Evolutionary conservation across 1,284 basidiomycete genomes (phyloP).

Genomic region (Puccinia polysora): DNA sequence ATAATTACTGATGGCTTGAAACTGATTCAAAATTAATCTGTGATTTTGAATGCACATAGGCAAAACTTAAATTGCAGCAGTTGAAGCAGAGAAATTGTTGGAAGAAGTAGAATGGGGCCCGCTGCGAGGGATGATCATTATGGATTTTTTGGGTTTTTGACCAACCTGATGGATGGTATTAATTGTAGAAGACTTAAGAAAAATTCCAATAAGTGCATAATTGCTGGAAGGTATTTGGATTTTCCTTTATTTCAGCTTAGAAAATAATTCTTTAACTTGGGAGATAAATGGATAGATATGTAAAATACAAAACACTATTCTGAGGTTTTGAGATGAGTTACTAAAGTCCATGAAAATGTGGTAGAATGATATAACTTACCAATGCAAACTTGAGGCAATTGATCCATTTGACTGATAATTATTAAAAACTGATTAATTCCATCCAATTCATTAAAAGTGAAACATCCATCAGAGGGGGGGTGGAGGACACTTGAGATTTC

Average conservation of each 20-base stretch:
- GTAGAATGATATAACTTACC: neutral
- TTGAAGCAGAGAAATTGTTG: constrained; percentile 17
- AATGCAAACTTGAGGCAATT: constrained; percentile 11
- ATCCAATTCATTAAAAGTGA: constrained; percentile 3
- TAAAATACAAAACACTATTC: neutral
- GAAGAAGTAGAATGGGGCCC: constrained; percentile 62
- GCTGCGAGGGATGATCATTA: constrained; percentile 63
- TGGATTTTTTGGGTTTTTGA: constrained; percentile 48
- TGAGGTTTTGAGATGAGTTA: constrained; percentile 11
- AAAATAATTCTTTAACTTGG: constrained; percentile 19
- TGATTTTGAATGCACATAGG: neutral
- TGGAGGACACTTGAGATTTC: constrained; percentile 52
- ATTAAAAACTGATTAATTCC: neutral
- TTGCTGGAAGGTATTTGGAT: constrained; percentile 57
- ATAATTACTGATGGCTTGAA: neutral
- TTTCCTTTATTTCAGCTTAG: constrained; percentile 57
- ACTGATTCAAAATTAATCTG: neutral
- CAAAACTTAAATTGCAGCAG: constrained; percentile 34
- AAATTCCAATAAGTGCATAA: constrained; percentile 49
- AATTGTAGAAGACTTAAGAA: constrained; percentile 7
- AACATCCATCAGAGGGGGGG: constrained; percentile 11
- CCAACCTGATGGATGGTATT: neutral
- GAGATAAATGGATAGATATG: no score
- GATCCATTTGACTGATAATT: constrained; percentile 14
- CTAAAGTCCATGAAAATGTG: constrained; percentile 8